Evolutionary conservation across 164 flowering plant genomes (phyloP), one percentile per base, ranked within the genome.

Genomic region (Nymphaea thermarum): DNA sequence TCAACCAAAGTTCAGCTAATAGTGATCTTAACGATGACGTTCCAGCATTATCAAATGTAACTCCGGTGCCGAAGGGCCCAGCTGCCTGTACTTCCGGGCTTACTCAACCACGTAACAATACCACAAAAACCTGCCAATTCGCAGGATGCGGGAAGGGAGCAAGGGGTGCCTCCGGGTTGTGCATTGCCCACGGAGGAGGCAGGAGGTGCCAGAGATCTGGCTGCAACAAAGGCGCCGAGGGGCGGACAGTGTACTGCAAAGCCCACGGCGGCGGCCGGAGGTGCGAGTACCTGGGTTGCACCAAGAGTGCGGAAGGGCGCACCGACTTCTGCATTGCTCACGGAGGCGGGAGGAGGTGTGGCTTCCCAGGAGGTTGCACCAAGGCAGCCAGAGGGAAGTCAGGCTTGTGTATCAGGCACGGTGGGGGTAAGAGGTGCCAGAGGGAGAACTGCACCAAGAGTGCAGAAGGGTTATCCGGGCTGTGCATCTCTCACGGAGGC

Each of bases 241-340:
- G 98, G 12, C 84, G 94, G 6, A 91, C 98, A 36, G 96, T 86
- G 17, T 91, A 81, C 79, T 93, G 98, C 77, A 93, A 91, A 76
- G 96, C 98, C 64, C 98, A 93, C 73, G 98, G 98, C 36, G 98
- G 98, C 51, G 98, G 98, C 17, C 90, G 97, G 2, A 80, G 98
- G 15, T 93, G 98, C 75, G 89, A 93, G 69, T 75, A 51, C 64
- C 83, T 91, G 61, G 98, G 98, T 2, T 93, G 98, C 77, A 87
- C 97, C 2, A 93, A 89, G 81, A 91, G 98, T 77, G 97, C 98
- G 36, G 98, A 93, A 79, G 98, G 98, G 10, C 90, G 96, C 10
- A 93, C 98, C 5, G 96, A 91, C 62, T 86, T 67, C 74, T 93
- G 98, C 68, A 91, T 91, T 73, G 96, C 96, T 18, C 98, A 93